Evolutionary conservation across 2,329 filamentous ascomycete genomes (phyloP), one percentile per base, ranked within the genome.

Genomic region (Colletotrichum destructivum): DNA sequence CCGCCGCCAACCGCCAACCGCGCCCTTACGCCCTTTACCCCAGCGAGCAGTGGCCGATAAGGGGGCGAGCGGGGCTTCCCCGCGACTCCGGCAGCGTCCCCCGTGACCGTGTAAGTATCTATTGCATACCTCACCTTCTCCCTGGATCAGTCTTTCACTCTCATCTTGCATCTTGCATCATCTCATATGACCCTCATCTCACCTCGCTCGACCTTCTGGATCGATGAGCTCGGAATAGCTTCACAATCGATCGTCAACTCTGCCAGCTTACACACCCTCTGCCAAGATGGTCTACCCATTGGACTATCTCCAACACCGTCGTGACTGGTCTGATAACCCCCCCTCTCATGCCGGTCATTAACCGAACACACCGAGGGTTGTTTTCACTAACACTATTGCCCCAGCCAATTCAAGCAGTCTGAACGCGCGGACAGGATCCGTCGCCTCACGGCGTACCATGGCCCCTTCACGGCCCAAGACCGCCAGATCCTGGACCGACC

Each of bases 361-460:
- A 31, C 57, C 26, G 23, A n/a, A 23, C 47, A 11, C 15, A 44
- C 40, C 35, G 23, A 54, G 49, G 9, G 9, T 38, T 38, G 35
- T 38, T 38, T 40, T 71, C 66, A 70, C 78, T 85, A 71, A 85
- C 76, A 74, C 38, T 8, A 26, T 21, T 3, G 61, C 78, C 9
- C 9, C 46, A 98, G 94, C 84, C 87, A 90, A 76, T 88, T 90
- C 81, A 98, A 98, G 85, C 93, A 96, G 83, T 83, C 90, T 73
- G 91, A 97, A 81, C 92, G 96, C 51, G 84, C 87, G 18, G 84
- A 88, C 61, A 91, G 93, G 63, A 93, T 98, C 75, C 86, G 88
- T 46, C 87, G 87, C 7, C 88, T 98, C 8, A 81, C 87, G 1
- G 80, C 84, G 18, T 97, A 96, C 81, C 90, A 89, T 67, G 87